Evolutionary conservation across 2,329 filamentous ascomycete species (phyloP).

Genomic region (Bertia moriformis): DNA sequence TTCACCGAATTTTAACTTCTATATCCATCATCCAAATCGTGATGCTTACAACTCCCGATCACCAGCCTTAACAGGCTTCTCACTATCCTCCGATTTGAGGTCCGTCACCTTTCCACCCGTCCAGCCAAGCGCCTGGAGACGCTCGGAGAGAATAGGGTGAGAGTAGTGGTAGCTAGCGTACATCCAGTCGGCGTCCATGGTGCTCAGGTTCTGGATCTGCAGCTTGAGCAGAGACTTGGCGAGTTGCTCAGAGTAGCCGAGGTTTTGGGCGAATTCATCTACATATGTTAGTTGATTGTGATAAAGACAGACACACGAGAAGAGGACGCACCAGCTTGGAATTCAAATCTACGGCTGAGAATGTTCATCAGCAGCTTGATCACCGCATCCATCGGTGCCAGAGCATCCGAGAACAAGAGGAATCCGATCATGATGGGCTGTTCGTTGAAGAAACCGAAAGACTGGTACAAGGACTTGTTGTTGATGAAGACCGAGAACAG

Average conservation of each 20-base stretch:
- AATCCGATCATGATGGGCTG: slow-evolving; percentile 93
- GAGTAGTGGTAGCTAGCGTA: slow-evolving; percentile 98
- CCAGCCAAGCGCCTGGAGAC: slow-evolving; percentile 83
- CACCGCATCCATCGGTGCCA: slow-evolving; percentile 84
- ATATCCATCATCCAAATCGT: too few relatives aligned
- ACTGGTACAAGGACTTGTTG: slow-evolving; percentile 77
- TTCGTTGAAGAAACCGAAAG: slow-evolving; percentile 75
- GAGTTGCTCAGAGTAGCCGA: slow-evolving; percentile 74
- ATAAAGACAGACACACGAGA: slow-evolving; percentile 4
- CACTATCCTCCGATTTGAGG: slow-evolving; percentile 32
- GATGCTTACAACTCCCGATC: slow-evolving; percentile 63
- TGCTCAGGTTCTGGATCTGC: slow-evolving; percentile 93
- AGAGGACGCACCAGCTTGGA: slow-evolving; percentile 61
- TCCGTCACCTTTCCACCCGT: slow-evolving; percentile 39
- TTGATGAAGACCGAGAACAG: slow-evolving; percentile 96
- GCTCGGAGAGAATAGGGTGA: slow-evolving; percentile 87
- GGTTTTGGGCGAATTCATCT: slow-evolving; percentile 66
- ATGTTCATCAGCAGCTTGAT: slow-evolving; percentile 95
- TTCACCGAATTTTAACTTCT: too few relatives aligned
- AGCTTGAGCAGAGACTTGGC: slow-evolving; percentile 86
- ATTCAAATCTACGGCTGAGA: slow-evolving; percentile 86
- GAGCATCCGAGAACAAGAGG: slow-evolving; percentile 91
- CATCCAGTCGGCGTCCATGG: slow-evolving; percentile 97
- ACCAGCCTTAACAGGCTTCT: slow-evolving; percentile 52
- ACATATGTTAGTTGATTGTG: slow-evolving; percentile 7